phyloP scores from a whole-genome alignment of 495 filamentous ascomycete species.

The Rhizodiscina lignyota region DNA sequence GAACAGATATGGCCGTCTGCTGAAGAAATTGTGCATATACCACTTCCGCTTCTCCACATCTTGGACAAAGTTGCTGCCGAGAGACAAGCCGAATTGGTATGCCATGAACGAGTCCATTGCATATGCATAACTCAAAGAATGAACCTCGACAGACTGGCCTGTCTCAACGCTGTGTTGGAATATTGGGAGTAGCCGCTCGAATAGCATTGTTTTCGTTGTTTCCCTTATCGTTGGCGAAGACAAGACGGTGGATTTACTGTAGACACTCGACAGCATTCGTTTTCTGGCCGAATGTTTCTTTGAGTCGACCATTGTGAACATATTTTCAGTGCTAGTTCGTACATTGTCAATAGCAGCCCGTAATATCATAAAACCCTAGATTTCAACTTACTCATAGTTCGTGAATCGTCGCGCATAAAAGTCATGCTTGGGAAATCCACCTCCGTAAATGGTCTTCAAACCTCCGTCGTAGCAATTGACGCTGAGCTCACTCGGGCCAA shows the following conservation, averaged over 20 bases:
- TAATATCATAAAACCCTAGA: too few species aligned
- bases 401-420: constrained; percentile 10
- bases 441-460: constrained; percentile 14
- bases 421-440: constrained; percentile 14
- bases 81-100: constrained; percentile 35
- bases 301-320: constrained; percentile 23
- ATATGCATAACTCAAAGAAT: constrained; percentile 16
- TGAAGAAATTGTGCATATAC: constrained; percentile 38
- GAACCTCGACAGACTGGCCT: constrained; percentile 17
- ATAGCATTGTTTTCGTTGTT: constrained; percentile 44
- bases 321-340: constrained; percentile 22
- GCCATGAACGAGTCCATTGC: constrained; percentile 27
- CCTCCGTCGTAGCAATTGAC: constrained; percentile 17
- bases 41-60: constrained; percentile 28
- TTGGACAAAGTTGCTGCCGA: constrained; percentile 33
- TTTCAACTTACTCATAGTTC: constrained; percentile 15
- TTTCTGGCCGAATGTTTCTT: constrained; percentile 45
- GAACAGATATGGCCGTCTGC: constrained; percentile 48
- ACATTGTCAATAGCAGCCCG: too few species aligned
- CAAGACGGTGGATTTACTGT: constrained; percentile 57
- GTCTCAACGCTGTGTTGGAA: constrained; percentile 15
- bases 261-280: constrained; percentile 53
- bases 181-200: constrained; percentile 42
- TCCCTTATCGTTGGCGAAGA: constrained; percentile 38
- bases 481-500: constrained; percentile 14